Evolutionary conservation across 163 green algal genomes (phyloP), one percentile per base, ranked within the genome.

Genomic region (Prototheca wickerhamii): DNA sequence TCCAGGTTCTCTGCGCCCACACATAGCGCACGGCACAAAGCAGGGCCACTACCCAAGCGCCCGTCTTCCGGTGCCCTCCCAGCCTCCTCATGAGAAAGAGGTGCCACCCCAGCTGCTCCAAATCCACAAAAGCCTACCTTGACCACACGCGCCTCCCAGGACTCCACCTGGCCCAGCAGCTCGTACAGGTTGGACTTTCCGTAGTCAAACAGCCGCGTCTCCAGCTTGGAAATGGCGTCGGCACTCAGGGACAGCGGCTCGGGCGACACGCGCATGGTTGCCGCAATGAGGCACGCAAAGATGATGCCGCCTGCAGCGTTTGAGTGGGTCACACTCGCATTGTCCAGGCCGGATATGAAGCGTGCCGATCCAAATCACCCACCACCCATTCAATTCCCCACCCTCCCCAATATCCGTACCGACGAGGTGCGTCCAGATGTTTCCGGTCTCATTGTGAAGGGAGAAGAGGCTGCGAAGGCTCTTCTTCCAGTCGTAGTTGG

Each of bases 371-470:
- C n/a, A n/a, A n/a, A n/a, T n/a, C n/a, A n/a, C n/a, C n/a, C 37
- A 21, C 37, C 37, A 21, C 37, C 37, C 37, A 44, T 15, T 21
- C 37, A 10, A 10, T 44, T 10, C 37, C 10, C 37, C 37, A 44
- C 12, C 49, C 15, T 18, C 49, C 49, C 2, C 10, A 28, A 18
- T 10, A 59, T 59, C 28, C 79, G 23, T 67, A 92, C 86, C 87
- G 20, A 93, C 53, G 7, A 95, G 68, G 64, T 96, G 89, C 4
- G 79, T 93, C 83, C 83, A 95, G 1, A 96, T 85, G 65, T 95
- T 95, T 12, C 87, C 82, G 1, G 86, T 93, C 69, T 96, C 90
- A 68, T 96, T 96, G 78, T 96, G 90, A 37, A 92, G 52, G 10
- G 61, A 55, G 51, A 95, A 95, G 1, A 96, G 65, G 0, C 82